phyloP scores from a whole-genome alignment of 2,329 filamentous ascomycete genomes.

The Cladorrhinum sp. region DNA sequence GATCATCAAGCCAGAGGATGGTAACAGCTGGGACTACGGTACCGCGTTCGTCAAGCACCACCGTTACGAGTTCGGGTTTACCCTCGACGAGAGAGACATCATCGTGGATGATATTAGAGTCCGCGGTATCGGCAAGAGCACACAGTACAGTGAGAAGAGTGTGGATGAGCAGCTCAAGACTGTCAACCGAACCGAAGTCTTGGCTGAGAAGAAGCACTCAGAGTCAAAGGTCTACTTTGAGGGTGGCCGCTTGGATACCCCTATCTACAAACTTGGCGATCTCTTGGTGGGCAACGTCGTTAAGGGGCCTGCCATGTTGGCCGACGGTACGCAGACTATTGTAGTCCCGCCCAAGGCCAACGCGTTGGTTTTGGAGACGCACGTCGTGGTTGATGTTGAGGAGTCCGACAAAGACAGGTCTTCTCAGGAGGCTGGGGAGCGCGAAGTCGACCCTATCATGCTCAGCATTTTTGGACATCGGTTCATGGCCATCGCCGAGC shows the following conservation, averaged over 20 bases:
- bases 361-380: conserved; percentile 77
- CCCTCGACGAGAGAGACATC: conserved; percentile 76
- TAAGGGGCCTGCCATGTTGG: conserved; percentile 78
- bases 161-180: conserved; percentile 79
- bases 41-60: conserved; percentile 83
- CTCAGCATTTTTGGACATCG: conserved; percentile 76
- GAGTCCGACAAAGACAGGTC: conserved; percentile 38
- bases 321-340: conserved; percentile 87
- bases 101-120: conserved; percentile 88
- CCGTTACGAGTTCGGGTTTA: conserved; percentile 91
- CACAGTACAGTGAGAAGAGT: conserved; percentile 73
- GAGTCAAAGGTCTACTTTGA: conserved; percentile 77
- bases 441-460: conserved; percentile 69
- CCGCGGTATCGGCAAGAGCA: conserved; percentile 84
- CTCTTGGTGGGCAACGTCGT: conserved; percentile 70
- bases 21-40: conserved; percentile 75
- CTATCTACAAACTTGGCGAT: conserved; percentile 78
- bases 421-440: conserved; percentile 26
- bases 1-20: conserved; percentile 68
- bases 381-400: conserved; percentile 82
- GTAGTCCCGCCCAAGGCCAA: conserved; percentile 77
- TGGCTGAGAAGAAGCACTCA: conserved; percentile 61
- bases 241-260: conserved; percentile 71
- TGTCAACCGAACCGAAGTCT: conserved; percentile 57
- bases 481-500: conserved; percentile 83